phyloP scores from a whole-genome alignment of 2,329 filamentous ascomycete genomes.

The Ceratocystis variospora region DNA sequence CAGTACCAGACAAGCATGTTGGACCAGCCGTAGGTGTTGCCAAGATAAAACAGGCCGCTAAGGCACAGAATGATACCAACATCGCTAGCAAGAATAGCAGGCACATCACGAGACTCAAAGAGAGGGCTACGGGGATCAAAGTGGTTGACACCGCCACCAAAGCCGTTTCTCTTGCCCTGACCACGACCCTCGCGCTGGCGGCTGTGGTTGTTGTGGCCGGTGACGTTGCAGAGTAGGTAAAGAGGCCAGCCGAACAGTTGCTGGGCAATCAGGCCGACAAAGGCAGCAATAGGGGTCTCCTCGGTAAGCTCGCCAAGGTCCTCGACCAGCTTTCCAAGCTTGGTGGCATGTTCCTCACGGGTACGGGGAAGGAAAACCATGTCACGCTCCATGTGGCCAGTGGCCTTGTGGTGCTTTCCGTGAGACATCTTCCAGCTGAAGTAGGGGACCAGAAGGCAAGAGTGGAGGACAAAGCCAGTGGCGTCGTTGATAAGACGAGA shows the following conservation, averaged over 20 bases:
- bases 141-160: slow-evolving; percentile 76
- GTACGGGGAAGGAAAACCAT: slow-evolving; percentile 99
- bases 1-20: slow-evolving; percentile 95
- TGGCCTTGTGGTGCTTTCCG: slow-evolving; percentile 99
- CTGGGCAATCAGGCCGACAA: slow-evolving; percentile 60
- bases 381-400: slow-evolving; percentile 90
- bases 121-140: slow-evolving; percentile 79
- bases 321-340: slow-evolving; percentile 59
- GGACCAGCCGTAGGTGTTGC: slow-evolving; percentile 63
- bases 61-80: slow-evolving; percentile 56
- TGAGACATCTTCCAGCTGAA: slow-evolving; percentile 99
- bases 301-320: slow-evolving; percentile 82
- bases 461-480: slow-evolving; percentile 85
- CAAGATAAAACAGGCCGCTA: slow-evolving; percentile 51
- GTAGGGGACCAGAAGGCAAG: slow-evolving; percentile 79
- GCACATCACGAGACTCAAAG: slow-evolving; percentile 82
- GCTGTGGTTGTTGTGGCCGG: slow-evolving; percentile 90
- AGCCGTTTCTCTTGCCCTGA: slow-evolving; percentile 78
- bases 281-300: slow-evolving; percentile 80
- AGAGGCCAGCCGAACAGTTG: slow-evolving; percentile 87
- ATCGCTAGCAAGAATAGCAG: slow-evolving; percentile 76
- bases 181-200: slow-evolving; percentile 86
- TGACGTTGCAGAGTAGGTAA: slow-evolving; percentile 85
- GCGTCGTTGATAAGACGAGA: slow-evolving; percentile 83
- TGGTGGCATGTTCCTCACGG: slow-evolving; percentile 63